Evolutionary conservation across 192 early-diverging fungal species (phyloP).

Genomic region (Umbelopsis sp.): DNA sequence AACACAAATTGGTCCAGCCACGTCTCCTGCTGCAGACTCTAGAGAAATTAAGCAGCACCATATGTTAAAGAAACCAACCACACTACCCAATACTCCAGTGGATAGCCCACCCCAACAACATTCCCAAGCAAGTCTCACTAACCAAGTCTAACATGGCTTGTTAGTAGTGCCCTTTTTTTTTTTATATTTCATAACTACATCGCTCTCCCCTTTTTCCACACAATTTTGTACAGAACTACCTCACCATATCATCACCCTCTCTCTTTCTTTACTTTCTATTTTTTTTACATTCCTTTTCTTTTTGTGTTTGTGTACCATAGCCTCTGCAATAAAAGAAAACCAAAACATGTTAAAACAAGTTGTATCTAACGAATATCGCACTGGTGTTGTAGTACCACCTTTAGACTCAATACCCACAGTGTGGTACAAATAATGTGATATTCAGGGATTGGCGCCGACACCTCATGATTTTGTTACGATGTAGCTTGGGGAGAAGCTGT

Average conservation of each 20-base stretch:
- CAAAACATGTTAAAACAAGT: too few species aligned
- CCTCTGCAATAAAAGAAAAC: not conserved
- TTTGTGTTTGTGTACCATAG: slow-evolving; percentile 11
- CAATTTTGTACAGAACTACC: slow-evolving; percentile 2
- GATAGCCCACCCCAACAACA: slow-evolving; percentile 10
- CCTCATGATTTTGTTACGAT: too few species aligned
- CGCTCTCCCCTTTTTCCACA: not conserved
- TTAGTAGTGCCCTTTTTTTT: too few species aligned
- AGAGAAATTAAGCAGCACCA: not conserved
- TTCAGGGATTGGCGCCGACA: too few species aligned
- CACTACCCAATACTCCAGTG: slow-evolving; percentile 9
- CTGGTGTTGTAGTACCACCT: not conserved
- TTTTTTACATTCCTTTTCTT: not conserved
- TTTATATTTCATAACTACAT: not conserved
- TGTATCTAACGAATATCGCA: too few species aligned
- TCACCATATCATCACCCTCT: not conserved
- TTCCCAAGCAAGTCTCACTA: not conserved
- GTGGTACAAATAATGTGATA: too few species aligned
- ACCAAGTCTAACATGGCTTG: not conserved
- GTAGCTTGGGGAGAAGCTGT: too few species aligned
- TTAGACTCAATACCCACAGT: too few species aligned
- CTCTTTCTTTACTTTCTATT: not conserved
- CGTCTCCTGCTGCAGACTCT: not conserved
- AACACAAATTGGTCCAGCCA: not conserved
- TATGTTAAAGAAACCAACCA: not conserved